Base-by-base conservation (phyloP, 345 rosid species). In the Noccaea caerulescens region DNA sequence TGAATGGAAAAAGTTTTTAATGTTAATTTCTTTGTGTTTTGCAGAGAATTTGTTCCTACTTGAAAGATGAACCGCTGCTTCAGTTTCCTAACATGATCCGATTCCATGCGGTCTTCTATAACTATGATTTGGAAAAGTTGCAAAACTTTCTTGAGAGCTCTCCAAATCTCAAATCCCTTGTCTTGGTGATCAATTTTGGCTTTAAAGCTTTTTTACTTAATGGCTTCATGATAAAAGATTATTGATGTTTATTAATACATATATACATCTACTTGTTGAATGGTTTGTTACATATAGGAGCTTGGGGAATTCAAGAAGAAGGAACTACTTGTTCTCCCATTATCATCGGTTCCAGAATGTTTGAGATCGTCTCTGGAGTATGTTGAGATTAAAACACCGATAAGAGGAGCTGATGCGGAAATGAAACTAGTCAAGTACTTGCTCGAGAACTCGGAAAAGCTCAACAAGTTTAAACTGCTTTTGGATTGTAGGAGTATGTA, bases 81-180 rank as follows among this genome's bases (percentile, higher is more conserved):
- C 20, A 45, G 4, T 39, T 39, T 39, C 43, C 12, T 10, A 3
- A 39, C 43, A 9, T 39, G 43, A 10, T 10, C 43, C 43, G 12
- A 3, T 39, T 39, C 12, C 43, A 39, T 9, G 43, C 12, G 3
- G 12, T 9, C 12, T 39, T 39, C 12, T 39, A 9, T 39, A 10
- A 10, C 3, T 39, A 9, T 14, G 52, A 14, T 16, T 14, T 46
- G 56, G 2, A 50, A 1, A 23, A 10, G n/a, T 10, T 51, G 13
- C 52, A 12, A 27, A n/a, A 10, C 10, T 8, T 61, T 66, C 60
- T 66, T 38, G 27, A 66, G 16, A 52, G 59, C 7, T 66, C 49
- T 66, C 70, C 59, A 3, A 52, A 38, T 66, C 59, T 66, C 27
- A 25, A 52, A 13, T 38, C 59, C 33, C 20, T 39, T 7, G 7